A percentile compares a stretch with the other conserved stretches of the same genome.
Conservation (phyloP, 306 rosid genomes). For the Casuarina cunninghamiana region DNA sequence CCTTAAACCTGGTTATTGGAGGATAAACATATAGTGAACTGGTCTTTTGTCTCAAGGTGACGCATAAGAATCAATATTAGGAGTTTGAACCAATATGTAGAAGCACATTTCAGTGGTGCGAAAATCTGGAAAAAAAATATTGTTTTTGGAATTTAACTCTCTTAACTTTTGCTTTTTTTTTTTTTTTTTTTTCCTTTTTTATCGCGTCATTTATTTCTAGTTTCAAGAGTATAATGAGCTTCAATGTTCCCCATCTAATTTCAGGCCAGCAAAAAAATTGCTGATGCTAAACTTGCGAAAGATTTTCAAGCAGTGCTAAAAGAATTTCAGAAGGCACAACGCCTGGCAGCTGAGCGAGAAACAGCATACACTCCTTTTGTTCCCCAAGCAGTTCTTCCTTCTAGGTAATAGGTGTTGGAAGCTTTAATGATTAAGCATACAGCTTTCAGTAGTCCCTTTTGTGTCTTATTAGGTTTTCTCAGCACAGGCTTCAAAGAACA, state of each 20-base stretch:
- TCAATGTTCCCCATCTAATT: slow-evolving; percentile 23
- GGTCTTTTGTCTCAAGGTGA: not conserved
- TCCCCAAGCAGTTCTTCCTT: slow-evolving; percentile 69
- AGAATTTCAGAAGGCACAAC: slow-evolving; percentile 97
- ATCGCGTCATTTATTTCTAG: not conserved
- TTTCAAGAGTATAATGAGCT: slow-evolving; percentile 10
- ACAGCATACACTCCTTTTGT: slow-evolving; percentile 85
- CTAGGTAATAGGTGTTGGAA: slow-evolving; percentile 52
- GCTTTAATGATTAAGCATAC: slow-evolving; percentile 14
- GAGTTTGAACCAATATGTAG: not conserved
- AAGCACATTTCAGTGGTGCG: not conserved
- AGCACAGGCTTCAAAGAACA: not conserved
- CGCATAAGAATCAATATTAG: not conserved
- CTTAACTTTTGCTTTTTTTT: not conserved
- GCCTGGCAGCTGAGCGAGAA: slow-evolving; percentile 97
- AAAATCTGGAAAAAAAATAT: not conserved
- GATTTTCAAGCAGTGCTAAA: slow-evolving; percentile 92
- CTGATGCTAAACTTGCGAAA: slow-evolving; percentile 96
- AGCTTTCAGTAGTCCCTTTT: slow-evolving; percentile 23
- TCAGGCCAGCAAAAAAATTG: slow-evolving; percentile 89
- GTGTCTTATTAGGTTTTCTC: not conserved
- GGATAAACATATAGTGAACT: not conserved
- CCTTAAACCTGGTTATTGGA: not conserved
- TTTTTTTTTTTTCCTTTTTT: no score
- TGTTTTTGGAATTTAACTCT: not conserved